Percentiles rank a stretch among this genome's conserved stretches.
Conservation (phyloP, 371 early-diverging fungal genomes). For the Actinomortierella wolfii region DNA sequence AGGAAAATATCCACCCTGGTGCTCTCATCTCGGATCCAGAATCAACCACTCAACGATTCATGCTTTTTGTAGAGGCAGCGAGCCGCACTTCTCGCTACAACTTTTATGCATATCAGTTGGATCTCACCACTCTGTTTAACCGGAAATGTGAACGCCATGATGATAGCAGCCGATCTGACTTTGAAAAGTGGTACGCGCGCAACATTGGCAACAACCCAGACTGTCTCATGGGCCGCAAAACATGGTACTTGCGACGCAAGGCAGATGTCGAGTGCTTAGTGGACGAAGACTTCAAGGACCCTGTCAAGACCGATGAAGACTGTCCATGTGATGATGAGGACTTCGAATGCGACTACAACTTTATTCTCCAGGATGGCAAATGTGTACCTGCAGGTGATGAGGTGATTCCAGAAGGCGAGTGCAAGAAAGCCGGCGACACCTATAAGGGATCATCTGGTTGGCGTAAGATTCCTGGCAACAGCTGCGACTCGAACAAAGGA, state of each 20-base stretch:
- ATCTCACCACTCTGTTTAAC: constrained; percentile 65
- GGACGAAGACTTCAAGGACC: constrained; percentile 66
- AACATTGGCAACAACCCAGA: constrained; percentile 64
- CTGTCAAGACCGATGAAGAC: constrained; percentile 54
- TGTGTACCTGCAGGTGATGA: constrained; percentile 65
- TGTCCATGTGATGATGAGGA: constrained; percentile 86
- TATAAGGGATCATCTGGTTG: constrained; percentile 88
- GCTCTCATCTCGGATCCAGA: constrained; percentile 69
- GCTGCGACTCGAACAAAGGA: constrained; percentile 61
- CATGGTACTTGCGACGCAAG: constrained; percentile 74
- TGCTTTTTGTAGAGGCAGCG: constrained; percentile 50
- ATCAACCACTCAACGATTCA: constrained; percentile 64
- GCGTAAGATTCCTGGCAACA: constrained; percentile 84
- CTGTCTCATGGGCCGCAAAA: constrained; percentile 86
- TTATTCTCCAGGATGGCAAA: constrained; percentile 59
- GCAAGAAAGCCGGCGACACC: constrained; percentile 60
- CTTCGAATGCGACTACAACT: constrained; percentile 93
- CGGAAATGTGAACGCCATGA: constrained; percentile 69
- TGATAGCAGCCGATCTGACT: constrained; percentile 67
- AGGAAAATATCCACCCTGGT: constrained; percentile 55
- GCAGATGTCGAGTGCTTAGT: constrained; percentile 80
- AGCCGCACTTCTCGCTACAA: constrained; percentile 37
- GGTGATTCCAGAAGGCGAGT: constrained; percentile 56
- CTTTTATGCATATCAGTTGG: constrained; percentile 64
- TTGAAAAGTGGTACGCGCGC: constrained; percentile 79